Base-by-base conservation (phyloP, 2,329 filamentous ascomycete genomes). In the Penicillium sp. region DNA sequence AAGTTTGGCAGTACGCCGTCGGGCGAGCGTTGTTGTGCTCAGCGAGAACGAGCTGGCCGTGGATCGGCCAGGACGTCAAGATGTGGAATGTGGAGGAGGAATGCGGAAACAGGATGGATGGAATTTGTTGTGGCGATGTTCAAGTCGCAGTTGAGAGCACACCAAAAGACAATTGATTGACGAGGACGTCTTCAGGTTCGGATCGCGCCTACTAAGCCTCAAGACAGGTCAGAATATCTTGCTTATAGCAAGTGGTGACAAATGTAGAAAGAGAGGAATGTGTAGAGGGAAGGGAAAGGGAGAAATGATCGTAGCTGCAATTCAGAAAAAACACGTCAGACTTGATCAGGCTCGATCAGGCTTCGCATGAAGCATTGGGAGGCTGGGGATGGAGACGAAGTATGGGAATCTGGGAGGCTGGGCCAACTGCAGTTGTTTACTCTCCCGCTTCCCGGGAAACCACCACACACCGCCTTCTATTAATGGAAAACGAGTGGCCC, bases 361-460 rank as follows among this genome's bases (percentile, higher is more conserved):
- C n/a, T n/a, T 48, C 44, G 44, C 42, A 38, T 46, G 41, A 42
- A 46, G 46, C 35, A n/a, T 40, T 42, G 56, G 66, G 67, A 67
- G 67, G 67, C 67, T 70, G 67, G 67, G 55, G 45, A 55, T 60
- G 55, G 51, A 52, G 51, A 52, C 49, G 42, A 42, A 50, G 55
- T 58, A 60, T 58, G 50, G 45, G 51, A 62, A 62, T 60, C 27
- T 49, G 49, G 62, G 67, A 68, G 69, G 68, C 67, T 71, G 69
- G 69, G 66, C 65, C 64, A 70, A 66, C 62, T 50, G 52, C 42
- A 52, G 49, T 67, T 72, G 68, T 72, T 71, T 70, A 71, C 68
- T 32, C 22, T 46, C 23, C 26, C 46, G 56, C 63, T 67, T 65
- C 60, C 64, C 52, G 46, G 65, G 68, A 57, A 69, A 71, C 68